phyloP scores from a whole-genome alignment of 106 monocot species.

The Amphibolis antarctica region DNA sequence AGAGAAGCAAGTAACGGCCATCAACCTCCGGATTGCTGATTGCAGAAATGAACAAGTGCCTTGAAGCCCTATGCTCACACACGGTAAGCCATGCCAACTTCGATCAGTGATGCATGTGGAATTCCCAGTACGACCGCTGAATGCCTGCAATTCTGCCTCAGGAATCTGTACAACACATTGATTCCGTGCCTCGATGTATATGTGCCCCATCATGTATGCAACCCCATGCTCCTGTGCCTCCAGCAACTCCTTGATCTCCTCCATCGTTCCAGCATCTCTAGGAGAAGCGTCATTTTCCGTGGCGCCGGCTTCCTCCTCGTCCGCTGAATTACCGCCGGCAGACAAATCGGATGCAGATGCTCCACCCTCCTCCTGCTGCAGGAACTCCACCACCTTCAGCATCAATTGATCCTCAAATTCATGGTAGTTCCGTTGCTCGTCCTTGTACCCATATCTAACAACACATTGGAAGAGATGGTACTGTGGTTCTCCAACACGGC shows the following conservation, averaged over 20 bases:
- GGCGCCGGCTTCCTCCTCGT: slow-evolving; percentile 1
- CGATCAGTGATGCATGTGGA: slow-evolving; percentile 44
- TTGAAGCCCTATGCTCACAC: slow-evolving; percentile 27
- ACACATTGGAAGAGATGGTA: slow-evolving; percentile 38
- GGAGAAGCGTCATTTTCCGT: slow-evolving; percentile 20
- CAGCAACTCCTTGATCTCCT: slow-evolving; percentile 40
- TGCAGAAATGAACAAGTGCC: no score
- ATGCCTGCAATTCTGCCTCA: slow-evolving; percentile 51
- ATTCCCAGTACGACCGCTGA: slow-evolving; percentile 31
- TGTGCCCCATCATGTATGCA: slow-evolving; percentile 72
- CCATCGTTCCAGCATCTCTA: slow-evolving; percentile 8
- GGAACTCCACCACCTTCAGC: slow-evolving; percentile 47
- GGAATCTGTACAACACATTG: slow-evolving; percentile 45
- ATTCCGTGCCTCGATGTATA: slow-evolving; percentile 33
- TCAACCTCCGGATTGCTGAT: no score
- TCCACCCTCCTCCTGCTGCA: slow-evolving; percentile 21
- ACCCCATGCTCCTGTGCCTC: slow-evolving; percentile 58
- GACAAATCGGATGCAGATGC: background rate
- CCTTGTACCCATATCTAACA: slow-evolving; percentile 65
- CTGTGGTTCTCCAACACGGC: slow-evolving; percentile 37
- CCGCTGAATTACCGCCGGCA: slow-evolving; percentile 8
- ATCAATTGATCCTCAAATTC: slow-evolving; percentile 58
- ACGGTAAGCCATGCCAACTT: slow-evolving; percentile 66
- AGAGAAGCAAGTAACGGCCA: no score
- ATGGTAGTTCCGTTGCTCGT: slow-evolving; percentile 21